Base-by-base conservation (phyloP, 2,329 filamentous ascomycete genomes). In the Ceratocystis smalleyi region DNA sequence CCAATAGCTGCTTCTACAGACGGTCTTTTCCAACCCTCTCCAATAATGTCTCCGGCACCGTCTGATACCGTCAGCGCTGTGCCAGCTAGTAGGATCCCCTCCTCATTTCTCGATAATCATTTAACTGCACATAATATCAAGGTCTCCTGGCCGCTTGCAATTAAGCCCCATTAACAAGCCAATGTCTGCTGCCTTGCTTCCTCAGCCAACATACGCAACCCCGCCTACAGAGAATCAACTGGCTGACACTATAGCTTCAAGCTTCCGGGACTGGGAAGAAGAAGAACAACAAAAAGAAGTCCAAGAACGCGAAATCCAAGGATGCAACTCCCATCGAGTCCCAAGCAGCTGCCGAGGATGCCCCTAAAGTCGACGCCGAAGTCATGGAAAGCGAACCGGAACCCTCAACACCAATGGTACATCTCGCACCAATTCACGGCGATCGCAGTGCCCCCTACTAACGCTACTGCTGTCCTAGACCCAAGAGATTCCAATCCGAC, bases 271-370 rank as follows among this genome's bases (percentile, higher is more conserved):
- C 70, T 76, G 76, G 74, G 69, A 81, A 79, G 73, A 83, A 81
- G 75, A 83, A 81, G 75, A 79, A 77, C 71, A 79, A 77, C 70
- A 83, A 79, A 69, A 83, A 82, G 74, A 83, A 81, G 75, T 82
- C 80, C 76, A 81, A 78, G 69, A 75, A 75, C 55, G 74, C 74
- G 71, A 81, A 79, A 71, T 72, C 74, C 65, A 79, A 78, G 69
- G 75, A 76, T 40, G 61, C 61, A 35, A 35, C 55, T n/a, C 15
- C 54, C 15, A 17, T 35, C 54, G 54, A 57, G 27, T 24, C 54
- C 27, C 54, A 57, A 32, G 15, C 54, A 35, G 54, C 30, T 7
- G n/a, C 59, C 43, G 61, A 65, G 19, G 43, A 49, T 10, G n/a
- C 59, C 5, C 22, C 47, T 32, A 30, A 60, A n/a, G 47, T 43